These are phyloP conservation scores for Amniculicola lignicola DNA, from an alignment of 495 filamentous ascomycete species.

Conservation along the genomic window DNA sequence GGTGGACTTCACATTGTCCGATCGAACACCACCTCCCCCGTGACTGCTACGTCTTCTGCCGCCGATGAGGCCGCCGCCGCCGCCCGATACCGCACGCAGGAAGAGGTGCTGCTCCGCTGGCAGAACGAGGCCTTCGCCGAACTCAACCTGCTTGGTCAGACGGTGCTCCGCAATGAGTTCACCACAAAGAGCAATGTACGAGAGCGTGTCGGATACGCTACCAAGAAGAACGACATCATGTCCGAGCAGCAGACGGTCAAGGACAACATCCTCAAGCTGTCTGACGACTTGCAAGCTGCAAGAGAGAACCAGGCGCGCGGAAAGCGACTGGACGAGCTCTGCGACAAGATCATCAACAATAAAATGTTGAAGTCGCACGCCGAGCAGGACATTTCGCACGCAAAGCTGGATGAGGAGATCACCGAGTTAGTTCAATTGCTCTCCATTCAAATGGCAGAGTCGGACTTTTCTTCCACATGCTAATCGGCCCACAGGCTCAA, in stretches of 20 bases:
- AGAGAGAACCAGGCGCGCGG: constrained; percentile 71
- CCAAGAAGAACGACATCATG: constrained; percentile 73
- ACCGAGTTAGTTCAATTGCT: constrained; percentile 74
- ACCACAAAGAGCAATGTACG: constrained; percentile 74
- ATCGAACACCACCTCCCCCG: too few species aligned
- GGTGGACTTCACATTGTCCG: too few species aligned
- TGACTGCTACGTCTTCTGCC: too few species aligned
- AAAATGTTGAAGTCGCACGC: constrained; percentile 72
- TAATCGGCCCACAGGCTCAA: too few species aligned
- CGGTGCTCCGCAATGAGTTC: constrained; percentile 84
- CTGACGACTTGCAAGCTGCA: constrained; percentile 69
- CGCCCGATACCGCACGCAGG: constrained; percentile 45
- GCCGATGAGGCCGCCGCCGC: constrained; percentile 44
- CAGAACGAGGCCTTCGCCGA: constrained; percentile 83
- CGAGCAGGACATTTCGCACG: constrained; percentile 74
- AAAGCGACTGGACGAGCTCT: constrained; percentile 80
- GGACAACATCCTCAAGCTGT: constrained; percentile 68
- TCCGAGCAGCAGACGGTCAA: constrained; percentile 71
- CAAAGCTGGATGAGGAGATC: constrained; percentile 83
- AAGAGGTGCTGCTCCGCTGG: constrained; percentile 57
- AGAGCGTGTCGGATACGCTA: constrained; percentile 82
- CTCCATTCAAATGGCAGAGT: too few species aligned
- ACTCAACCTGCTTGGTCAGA: constrained; percentile 84
- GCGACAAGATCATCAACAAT: constrained; percentile 83
- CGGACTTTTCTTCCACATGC: too few species aligned